These are phyloP conservation scores for Cordyceps cicadae DNA, from an alignment of 2,329 filamentous ascomycete genomes.

Conservation along the genomic window DNA sequence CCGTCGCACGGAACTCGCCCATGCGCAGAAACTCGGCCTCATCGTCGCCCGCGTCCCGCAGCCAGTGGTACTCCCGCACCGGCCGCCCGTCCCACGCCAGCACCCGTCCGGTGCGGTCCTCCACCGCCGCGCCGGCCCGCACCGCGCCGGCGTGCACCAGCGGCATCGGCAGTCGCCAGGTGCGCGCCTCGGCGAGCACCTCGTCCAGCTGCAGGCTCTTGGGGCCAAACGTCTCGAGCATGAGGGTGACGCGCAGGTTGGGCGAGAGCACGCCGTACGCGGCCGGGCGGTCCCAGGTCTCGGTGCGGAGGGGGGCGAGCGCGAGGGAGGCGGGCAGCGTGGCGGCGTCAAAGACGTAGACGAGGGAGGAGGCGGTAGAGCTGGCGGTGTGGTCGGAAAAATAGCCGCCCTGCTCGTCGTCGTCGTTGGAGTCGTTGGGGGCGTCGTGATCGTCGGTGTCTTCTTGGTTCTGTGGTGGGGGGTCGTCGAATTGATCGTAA, in stretches of 20 bases:
- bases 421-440: neutral
- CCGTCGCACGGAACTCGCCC: conserved; percentile 1
- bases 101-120: neutral
- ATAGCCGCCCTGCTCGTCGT: conserved; percentile 1
- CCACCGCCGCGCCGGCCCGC: neutral
- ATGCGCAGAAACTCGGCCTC: neutral
- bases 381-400: conserved; percentile 6
- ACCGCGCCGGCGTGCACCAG: neutral
- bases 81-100: conserved; percentile 4
- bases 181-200: neutral
- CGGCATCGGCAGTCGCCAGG: conserved; percentile 8
- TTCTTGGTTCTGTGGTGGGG: neutral
- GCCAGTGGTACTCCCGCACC: conserved; percentile 1
- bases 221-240: conserved; percentile 9
- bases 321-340: neutral
- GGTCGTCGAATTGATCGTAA: neutral
- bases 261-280: conserved; percentile 5
- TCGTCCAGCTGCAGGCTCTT: conserved; percentile 9
- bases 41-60: neutral
- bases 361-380: neutral
- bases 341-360: conserved; percentile 1
- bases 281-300: neutral
- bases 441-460: neutral
- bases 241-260: neutral
- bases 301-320: neutral